phyloP scores from a whole-genome alignment of 2,329 filamentous ascomycete species.

The Colletotrichum liriopes region DNA sequence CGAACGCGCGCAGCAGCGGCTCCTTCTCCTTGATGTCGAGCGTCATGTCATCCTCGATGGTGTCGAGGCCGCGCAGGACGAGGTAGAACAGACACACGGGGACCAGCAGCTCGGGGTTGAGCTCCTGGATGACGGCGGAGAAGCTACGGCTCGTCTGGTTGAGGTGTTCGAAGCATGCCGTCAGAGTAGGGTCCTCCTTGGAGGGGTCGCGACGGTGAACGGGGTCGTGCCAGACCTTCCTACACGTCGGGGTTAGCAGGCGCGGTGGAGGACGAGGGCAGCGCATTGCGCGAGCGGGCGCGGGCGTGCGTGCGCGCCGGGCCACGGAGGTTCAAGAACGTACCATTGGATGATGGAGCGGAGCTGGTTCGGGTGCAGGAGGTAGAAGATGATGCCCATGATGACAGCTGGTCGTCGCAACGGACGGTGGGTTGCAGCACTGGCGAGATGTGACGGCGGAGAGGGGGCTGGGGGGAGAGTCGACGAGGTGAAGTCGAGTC shows the following conservation, averaged over 20 bases:
- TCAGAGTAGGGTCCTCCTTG: slow-evolving; percentile 82
- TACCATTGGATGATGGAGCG: slow-evolving; percentile 93
- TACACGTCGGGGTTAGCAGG: slow-evolving; percentile 56
- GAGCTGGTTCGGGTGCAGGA: slow-evolving; percentile 83
- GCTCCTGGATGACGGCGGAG: slow-evolving; percentile 91
- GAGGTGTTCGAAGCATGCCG: slow-evolving; percentile 89
- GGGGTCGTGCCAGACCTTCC: slow-evolving; percentile 97
- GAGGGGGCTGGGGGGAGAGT: background rate
- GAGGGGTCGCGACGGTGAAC: slow-evolving; percentile 86
- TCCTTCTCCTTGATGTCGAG: slow-evolving; percentile 87
- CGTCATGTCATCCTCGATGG: slow-evolving; percentile 99
- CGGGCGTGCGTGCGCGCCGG: background rate
- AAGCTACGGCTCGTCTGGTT: slow-evolving; percentile 94
- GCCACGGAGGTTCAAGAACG: slow-evolving; percentile 44
- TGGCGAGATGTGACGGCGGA: background rate
- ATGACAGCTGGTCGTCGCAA: slow-evolving; percentile 49
- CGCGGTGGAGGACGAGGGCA: background rate
- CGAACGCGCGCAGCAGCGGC: slow-evolving; percentile 86
- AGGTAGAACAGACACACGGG: slow-evolving; percentile 95
- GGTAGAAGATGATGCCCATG: slow-evolving; percentile 79
- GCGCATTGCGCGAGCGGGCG: background rate
- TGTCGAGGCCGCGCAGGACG: slow-evolving; percentile 91
- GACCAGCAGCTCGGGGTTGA: slow-evolving; percentile 93
- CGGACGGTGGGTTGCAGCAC: slow-evolving; percentile 5
- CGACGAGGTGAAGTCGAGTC: background rate